Percentiles rank a stretch among this genome's conserved stretches.
These are phyloP conservation scores for Cryptococcus sp. DNA, from an alignment of 1,284 basidiomycete genomes.

Conservation along the genomic window DNA sequence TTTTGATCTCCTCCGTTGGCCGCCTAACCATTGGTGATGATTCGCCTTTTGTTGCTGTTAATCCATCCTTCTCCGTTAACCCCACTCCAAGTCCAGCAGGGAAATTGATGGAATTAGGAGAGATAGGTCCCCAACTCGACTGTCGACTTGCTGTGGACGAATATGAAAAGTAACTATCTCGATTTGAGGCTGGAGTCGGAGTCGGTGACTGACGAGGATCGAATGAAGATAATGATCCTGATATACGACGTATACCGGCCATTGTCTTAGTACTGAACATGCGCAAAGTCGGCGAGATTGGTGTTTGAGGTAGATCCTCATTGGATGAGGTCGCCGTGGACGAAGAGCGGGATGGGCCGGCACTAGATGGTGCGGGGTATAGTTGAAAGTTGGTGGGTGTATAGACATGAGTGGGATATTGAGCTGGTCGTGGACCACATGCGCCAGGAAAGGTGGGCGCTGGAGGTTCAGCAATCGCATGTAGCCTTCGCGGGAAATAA, in stretches of 20 bases:
- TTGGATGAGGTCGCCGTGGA: slow-evolving; percentile 9
- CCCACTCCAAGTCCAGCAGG: slow-evolving; percentile 7
- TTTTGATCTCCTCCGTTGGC: too few relatives aligned
- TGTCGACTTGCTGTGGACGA: background rate
- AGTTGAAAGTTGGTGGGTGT: slow-evolving; percentile 12
- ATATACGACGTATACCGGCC: background rate
- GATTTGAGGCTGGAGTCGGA: background rate
- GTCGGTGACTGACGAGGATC: background rate
- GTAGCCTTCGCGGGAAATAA: background rate
- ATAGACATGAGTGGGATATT: slow-evolving; percentile 14
- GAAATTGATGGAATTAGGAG: background rate
- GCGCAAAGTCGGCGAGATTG: slow-evolving; percentile 8
- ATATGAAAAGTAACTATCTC: background rate
- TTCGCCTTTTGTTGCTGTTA: too few relatives aligned
- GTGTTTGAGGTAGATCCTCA: slow-evolving; percentile 14
- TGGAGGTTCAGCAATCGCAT: background rate
- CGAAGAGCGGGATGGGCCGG: slow-evolving; percentile 4
- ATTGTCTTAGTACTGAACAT: background rate
- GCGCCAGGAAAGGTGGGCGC: slow-evolving; percentile 18
- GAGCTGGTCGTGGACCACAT: slow-evolving; percentile 13
- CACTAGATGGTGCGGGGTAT: slow-evolving; percentile 1
- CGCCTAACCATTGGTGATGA: too few relatives aligned
- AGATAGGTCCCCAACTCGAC: background rate
- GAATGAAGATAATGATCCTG: background rate
- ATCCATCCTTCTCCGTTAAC: background rate